These are phyloP conservation scores for Scleroderma citrinum DNA, from an alignment of 768 basidiomycete genomes.

Conservation along the genomic window DNA sequence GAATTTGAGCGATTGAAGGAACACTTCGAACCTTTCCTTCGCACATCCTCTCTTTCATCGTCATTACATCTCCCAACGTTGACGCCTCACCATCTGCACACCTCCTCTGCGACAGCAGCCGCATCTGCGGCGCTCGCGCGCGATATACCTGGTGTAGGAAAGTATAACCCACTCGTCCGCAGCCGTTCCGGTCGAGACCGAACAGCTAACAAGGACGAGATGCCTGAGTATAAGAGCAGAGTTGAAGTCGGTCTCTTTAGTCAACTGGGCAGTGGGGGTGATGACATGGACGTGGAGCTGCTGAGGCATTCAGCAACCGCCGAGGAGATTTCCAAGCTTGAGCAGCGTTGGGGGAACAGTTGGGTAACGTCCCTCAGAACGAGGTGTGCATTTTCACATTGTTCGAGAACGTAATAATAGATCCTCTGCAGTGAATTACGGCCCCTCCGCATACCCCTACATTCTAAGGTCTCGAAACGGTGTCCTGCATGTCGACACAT, in stretches of 20 bases:
- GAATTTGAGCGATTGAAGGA: constrained; percentile 95
- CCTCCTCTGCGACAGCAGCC: constrained; percentile 81
- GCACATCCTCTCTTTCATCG: constrained; percentile 71
- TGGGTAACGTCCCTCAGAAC: constrained; percentile 67
- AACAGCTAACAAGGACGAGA: constrained; percentile 67
- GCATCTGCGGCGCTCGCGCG: constrained; percentile 85
- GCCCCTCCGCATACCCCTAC: constrained; percentile 87
- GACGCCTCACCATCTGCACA: constrained; percentile 65
- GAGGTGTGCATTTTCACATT: constrained; percentile 37
- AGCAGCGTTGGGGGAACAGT: constrained; percentile 76
- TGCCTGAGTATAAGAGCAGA: constrained; percentile 69
- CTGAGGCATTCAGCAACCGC: constrained; percentile 58
- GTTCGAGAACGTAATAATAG: background rate
- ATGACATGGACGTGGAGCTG: constrained; percentile 65
- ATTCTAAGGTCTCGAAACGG: constrained; percentile 92
- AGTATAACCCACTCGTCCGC: constrained; percentile 60
- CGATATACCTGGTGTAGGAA: constrained; percentile 78
- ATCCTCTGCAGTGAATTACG: constrained; percentile 57
- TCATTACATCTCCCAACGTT: constrained; percentile 48
- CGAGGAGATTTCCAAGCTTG: constrained; percentile 60
- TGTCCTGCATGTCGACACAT: constrained; percentile 94
- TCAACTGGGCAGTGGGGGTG: constrained; percentile 50
- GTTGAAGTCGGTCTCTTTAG: constrained; percentile 57
- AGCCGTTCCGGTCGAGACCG: constrained; percentile 51
- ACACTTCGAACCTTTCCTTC: constrained; percentile 93